phyloP scores from a whole-genome alignment of 2,329 filamentous ascomycete species.

The Claviceps fusiformis region DNA sequence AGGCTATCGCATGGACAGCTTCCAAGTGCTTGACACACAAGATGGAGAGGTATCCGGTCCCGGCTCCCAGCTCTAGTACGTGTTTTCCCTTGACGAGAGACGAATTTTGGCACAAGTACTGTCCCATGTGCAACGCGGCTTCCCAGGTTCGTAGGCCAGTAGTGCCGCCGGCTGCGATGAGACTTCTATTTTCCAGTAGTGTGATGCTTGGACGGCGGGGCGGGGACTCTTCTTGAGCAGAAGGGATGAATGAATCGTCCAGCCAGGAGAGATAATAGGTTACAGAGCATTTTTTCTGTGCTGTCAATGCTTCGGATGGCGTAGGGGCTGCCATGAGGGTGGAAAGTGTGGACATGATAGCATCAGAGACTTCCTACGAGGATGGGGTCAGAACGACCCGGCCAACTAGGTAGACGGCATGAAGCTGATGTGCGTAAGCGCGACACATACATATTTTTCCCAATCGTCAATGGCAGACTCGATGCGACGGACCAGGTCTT shows the following conservation, averaged over 20 bases:
- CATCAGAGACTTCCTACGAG: constrained; percentile 65
- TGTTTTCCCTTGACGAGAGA: constrained; percentile 36
- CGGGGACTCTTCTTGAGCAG: background rate
- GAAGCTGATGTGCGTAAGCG: background rate
- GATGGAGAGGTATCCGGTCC: constrained; percentile 63
- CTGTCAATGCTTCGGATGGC: constrained; percentile 49
- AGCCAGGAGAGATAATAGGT: constrained; percentile 46
- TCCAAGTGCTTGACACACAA: constrained; percentile 56
- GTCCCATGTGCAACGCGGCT: constrained; percentile 59
- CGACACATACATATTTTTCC: constrained; percentile 66
- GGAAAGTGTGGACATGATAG: constrained; percentile 58
- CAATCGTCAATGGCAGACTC: constrained; percentile 67
- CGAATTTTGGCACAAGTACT: constrained; percentile 44
- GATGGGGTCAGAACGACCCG: constrained; percentile 12
- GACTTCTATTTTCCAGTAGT: constrained; percentile 52
- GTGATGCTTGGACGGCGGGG: constrained; percentile 31
- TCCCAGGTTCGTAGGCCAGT: constrained; percentile 75
- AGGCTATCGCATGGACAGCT: constrained; percentile 47
- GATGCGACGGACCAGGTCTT: constrained; percentile 55
- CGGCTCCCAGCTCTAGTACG: constrained; percentile 61
- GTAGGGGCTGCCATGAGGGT: constrained; percentile 49
- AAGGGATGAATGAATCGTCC: constrained; percentile 9
- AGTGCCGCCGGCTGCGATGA: constrained; percentile 58
- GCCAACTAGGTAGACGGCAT: background rate
- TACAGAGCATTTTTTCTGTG: constrained; percentile 61